Evolutionary conservation across 108 stramenopile genomes (phyloP), one percentile per base, ranked within the genome.

Genomic region (Stephanodiscus minutulus): DNA sequence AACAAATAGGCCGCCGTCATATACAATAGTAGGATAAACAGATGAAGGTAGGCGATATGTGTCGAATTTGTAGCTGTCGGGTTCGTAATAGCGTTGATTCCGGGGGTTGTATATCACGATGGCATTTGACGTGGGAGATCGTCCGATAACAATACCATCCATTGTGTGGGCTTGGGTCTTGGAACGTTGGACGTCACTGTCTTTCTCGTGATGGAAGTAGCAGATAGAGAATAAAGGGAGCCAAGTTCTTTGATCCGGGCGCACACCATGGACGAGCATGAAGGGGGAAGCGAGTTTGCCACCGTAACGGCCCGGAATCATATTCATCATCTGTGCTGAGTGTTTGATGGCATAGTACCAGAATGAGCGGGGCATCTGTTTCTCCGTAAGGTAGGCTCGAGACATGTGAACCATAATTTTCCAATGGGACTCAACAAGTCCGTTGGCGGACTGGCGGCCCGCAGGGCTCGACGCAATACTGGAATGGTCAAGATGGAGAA

Each of bases 321-420:
- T 52, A 7, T 52, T 52, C 50, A 52, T 52, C 39, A 39, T 39
- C 18, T 18, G 17, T 7, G 50, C 50, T 0, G 50, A 21, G 20
- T 52, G 50, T 7, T 52, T 52, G 5, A 52, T 7, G 3, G 50
- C 50, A 20, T 52, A 52, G 20, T 52, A 52, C 50, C 50, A 52
- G 50, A 52, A 52, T 2, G 24, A 52, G 24, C 50, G 50, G 3
- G 50, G 50, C 50, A 48, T 48, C 6, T 48, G 18, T 18, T 48
- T 48, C 18, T 48, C 18, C 1, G 47, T 48, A 2, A 48, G 50
- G 50, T 52, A 24, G 2, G 50, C 50, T 1, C 50, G 24, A n/a
- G 50, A 24, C 50, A 52, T 52, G n/a, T 52, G 50, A 3, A 52
- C 50, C 50, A 52, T 52, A 7, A 52, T 52, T 52, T 52, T 52